Base-by-base conservation (phyloP, 148 eudicot species). In the Rhododendron vialii region DNA sequence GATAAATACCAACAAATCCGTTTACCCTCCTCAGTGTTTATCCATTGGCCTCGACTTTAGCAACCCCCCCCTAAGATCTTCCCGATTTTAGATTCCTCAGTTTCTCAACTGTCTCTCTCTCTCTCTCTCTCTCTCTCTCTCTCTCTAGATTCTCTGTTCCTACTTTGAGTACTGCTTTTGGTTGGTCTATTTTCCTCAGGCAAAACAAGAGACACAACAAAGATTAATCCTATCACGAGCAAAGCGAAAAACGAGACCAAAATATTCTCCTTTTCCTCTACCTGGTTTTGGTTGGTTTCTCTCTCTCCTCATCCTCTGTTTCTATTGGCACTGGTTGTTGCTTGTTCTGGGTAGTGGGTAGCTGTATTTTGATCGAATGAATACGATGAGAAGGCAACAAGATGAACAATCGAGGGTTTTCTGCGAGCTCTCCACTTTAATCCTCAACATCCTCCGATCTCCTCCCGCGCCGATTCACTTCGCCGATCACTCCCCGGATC, bases 371-470 rank as follows among this genome's bases (percentile, higher is more conserved):
- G 7, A 41, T 41, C 3, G 53, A 18, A 79, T 35, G 61, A 88
- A 24, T 0, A 91, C 86, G 94, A 94, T 91, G 95, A 89, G 89
- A 86, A 88, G 81, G 1, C 94, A 88, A 5, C 88, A 89, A 50
- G 89, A 88, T 43, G 92, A 93, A 26, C 92, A 91, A 83, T 92
- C 98, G 8, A 88, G 92, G 90, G 89, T 91, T 82, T 89, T 94
- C 45, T 87, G 92, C 84, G 98, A 98, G 78, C 88, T 98, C 3
- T 93, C 99, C 0, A 74, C 95, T 0, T 41, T 93, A 13, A n/a
- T 98, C 17, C 89, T 94, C 77, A 93, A 92, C 88, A 90, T 97
- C 41, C 87, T 97, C 17, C 94, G 96, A 1, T 88, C 90, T 1
- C 96, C 98, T 12, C 93, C 98, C 2, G 43, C 92, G 41, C 83